Percentiles rank a stretch among this genome's conserved stretches.
Conservation (phyloP, 2,329 filamentous ascomycete genomes). For the Colletotrichum godetiae region DNA sequence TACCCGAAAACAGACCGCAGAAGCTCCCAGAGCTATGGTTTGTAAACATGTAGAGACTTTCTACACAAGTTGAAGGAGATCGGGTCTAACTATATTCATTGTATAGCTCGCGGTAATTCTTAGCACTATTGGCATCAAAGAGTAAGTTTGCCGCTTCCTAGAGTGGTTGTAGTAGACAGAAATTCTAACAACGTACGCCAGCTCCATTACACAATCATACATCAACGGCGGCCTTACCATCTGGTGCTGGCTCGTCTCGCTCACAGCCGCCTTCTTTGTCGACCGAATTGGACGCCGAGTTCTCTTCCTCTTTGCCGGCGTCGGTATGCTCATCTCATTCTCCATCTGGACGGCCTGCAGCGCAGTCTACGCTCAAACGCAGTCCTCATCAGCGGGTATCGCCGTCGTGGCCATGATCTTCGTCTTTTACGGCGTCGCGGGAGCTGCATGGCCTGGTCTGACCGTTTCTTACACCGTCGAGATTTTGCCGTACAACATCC, state of each 20-base stretch:
- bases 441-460: conserved; percentile 53
- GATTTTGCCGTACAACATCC: conserved; percentile 24
- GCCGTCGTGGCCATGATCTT: conserved; percentile 36
- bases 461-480: conserved; percentile 53
- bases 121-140: conserved; percentile 22
- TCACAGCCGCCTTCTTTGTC: conserved; percentile 41
- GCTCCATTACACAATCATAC: conserved; percentile 19
- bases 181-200: no score
- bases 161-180: neutral
- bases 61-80: no score
- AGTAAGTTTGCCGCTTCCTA: neutral
- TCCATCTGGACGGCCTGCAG: conserved; percentile 40
- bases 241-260: conserved; percentile 41
- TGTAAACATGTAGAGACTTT: no score
- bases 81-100: neutral
- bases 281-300: conserved; percentile 43
- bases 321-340: conserved; percentile 43
- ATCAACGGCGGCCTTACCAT: conserved; percentile 39
- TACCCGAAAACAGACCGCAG: no score
- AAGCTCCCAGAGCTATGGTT: no score
- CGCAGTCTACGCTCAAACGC: conserved; percentile 23
- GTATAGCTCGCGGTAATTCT: conserved; percentile 3
- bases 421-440: conserved; percentile 33
- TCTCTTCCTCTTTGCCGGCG: conserved; percentile 35
- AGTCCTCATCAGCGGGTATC: conserved; percentile 19